Percentiles rank a stretch among this genome's conserved stretches.
These are phyloP conservation scores for Penicillium hordei DNA, from an alignment of 2,329 filamentous ascomycete species.

Conservation along the genomic window DNA sequence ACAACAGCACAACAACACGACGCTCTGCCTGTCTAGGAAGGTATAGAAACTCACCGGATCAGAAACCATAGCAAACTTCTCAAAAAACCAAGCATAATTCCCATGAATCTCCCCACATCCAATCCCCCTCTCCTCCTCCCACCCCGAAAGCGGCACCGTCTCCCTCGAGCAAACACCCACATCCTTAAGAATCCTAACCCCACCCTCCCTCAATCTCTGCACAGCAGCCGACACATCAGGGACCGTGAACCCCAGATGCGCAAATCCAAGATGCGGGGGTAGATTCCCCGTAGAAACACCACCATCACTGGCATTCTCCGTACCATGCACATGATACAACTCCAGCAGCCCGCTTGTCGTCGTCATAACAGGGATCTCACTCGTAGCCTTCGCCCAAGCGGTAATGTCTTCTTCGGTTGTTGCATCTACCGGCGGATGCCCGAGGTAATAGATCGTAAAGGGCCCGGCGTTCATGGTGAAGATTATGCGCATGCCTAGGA, in stretches of 20 bases:
- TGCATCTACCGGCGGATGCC: slow-evolving; percentile 35
- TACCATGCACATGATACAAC: slow-evolving; percentile 40
- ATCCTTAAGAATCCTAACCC: slow-evolving; percentile 40
- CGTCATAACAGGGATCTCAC: slow-evolving; percentile 27
- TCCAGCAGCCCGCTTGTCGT: slow-evolving; percentile 38
- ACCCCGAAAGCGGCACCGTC: slow-evolving; percentile 34
- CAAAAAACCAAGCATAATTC: slow-evolving; percentile 37
- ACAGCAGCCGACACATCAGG: slow-evolving; percentile 36
- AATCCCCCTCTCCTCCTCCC: slow-evolving; percentile 36
- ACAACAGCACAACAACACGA: background rate
- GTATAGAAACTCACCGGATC: slow-evolving; percentile 36
- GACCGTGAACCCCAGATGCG: slow-evolving; percentile 42
- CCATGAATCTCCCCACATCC: slow-evolving; percentile 35
- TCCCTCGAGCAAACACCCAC: slow-evolving; percentile 30
- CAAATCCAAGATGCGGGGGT: slow-evolving; percentile 39
- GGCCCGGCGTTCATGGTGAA: slow-evolving; percentile 43
- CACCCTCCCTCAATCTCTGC: slow-evolving; percentile 28
- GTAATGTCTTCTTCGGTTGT: slow-evolving; percentile 26
- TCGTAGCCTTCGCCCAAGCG: slow-evolving; percentile 32
- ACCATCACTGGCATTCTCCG: slow-evolving; percentile 23
- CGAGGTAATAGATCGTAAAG: slow-evolving; percentile 44
- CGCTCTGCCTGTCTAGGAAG: background rate
- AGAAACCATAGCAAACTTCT: slow-evolving; percentile 40
- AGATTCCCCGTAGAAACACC: slow-evolving; percentile 33
- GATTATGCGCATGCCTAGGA: slow-evolving; percentile 43